Evolutionary conservation across 306 rosid species (phyloP).

Genomic region (Prunus kanzakura): DNA sequence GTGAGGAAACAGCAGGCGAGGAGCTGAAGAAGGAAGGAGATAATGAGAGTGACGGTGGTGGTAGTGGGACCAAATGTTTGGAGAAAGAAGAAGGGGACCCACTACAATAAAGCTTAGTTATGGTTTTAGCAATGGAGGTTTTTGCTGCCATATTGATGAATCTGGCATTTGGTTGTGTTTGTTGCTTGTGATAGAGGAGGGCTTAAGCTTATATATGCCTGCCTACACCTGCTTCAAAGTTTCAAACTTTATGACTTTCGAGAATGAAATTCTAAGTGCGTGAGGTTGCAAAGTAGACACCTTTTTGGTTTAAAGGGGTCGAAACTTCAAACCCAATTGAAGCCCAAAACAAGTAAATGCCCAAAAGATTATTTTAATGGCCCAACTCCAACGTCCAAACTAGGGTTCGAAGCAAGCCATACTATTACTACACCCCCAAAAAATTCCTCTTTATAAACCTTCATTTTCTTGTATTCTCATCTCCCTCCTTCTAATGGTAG

Average conservation of each 20-base stretch:
- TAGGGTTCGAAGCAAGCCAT: background rate
- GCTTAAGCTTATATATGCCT: background rate
- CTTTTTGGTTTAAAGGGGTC: background rate
- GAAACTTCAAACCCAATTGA: background rate
- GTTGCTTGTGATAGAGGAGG: background rate
- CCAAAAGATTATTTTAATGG: background rate
- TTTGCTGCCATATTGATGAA: slow-evolving; percentile 36
- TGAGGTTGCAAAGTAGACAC: background rate
- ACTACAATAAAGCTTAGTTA: slow-evolving; percentile 38
- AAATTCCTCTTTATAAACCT: background rate
- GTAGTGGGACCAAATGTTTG: slow-evolving; percentile 6
- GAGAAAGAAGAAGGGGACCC: slow-evolving; percentile 6
- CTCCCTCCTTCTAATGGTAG: background rate
- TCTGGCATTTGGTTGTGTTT: slow-evolving; percentile 9
- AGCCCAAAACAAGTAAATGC: background rate
- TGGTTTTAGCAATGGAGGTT: slow-evolving; percentile 38
- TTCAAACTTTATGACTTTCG: too few relatives aligned
- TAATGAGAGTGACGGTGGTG: slow-evolving; percentile 3
- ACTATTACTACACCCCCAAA: too few relatives aligned
- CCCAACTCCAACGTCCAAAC: background rate
- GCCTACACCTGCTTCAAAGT: background rate
- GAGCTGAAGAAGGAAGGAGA: slow-evolving; percentile 35
- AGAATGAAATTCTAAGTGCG: background rate
- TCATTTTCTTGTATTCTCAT: too few relatives aligned
- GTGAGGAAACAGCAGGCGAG: slow-evolving; percentile 39